Percentiles rank a stretch among this genome's conserved stretches.
Conservation (phyloP, 2,329 filamentous ascomycete species). For the Trichophaea hybrida region DNA sequence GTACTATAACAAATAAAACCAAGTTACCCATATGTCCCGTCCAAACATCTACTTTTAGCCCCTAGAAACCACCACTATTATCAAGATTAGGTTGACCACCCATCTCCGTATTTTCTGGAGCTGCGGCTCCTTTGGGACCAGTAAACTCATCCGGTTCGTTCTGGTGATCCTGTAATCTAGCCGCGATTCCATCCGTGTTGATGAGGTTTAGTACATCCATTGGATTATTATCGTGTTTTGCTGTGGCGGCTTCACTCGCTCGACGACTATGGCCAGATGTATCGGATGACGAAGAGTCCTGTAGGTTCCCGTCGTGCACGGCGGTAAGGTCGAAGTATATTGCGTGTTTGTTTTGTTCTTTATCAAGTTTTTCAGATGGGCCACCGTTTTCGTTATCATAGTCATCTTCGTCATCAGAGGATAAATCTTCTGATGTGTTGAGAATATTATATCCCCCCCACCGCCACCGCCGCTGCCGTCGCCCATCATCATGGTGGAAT, state of each 20-base stretch:
- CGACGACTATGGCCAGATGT: conserved; percentile 14
- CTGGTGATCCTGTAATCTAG: background rate
- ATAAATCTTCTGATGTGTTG: background rate
- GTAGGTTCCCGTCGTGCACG: conserved; percentile 16
- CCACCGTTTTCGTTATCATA: conserved; percentile 10
- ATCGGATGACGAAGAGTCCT: conserved; percentile 14
- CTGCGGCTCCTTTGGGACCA: background rate
- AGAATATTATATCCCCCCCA: too few species aligned
- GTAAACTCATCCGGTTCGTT: conserved; percentile 1
- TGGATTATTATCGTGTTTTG: conserved; percentile 12
- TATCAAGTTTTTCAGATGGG: conserved; percentile 3
- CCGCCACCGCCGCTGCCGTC: background rate
- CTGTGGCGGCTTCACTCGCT: conserved; percentile 6
- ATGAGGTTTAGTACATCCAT: conserved; percentile 18
- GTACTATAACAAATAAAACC: too few species aligned
- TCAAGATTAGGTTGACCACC: background rate
- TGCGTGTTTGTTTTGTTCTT: conserved; percentile 11
- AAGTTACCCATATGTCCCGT: too few species aligned
- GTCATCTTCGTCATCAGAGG: conserved; percentile 7
- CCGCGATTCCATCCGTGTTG: background rate
- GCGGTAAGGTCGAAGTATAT: conserved; percentile 21
- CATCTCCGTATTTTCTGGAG: background rate
- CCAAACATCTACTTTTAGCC: too few species aligned
- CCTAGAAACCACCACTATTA: background rate
- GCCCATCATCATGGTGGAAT: background rate